Base-by-base conservation (phyloP, 208 protist genomes). In the Leishmania arabica region DNA sequence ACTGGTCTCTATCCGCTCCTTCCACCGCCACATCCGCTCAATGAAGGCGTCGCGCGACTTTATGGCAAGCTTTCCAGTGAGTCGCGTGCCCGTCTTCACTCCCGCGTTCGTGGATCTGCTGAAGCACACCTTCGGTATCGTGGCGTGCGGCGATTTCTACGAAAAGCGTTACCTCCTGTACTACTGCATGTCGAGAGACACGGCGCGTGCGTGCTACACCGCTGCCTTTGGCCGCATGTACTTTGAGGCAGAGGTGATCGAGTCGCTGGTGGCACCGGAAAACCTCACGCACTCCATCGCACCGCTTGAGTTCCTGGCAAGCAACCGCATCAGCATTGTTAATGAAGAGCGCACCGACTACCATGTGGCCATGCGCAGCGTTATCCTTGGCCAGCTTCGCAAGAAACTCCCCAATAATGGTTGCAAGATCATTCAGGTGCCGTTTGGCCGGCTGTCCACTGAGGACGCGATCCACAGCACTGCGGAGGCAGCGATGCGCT, bases 381-480 rank as follows among this genome's bases (percentile, higher is more conserved):
- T 77, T 64, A 49, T 77, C 3, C 3, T 47, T 24, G 34, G 51
- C n/a, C 45, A 62, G 2, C n/a, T 76, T 21, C 72, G 72, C 42
- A 54, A 19, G 27, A 60, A 53, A 45, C 21, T 53, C 17, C 8
- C 24, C 45, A 73, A 15, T 27, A 19, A 17, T 73, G 45, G 69
- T 45, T 73, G 42, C 69, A 45, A 31, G 47, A 19, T 53, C 19
- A 53, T 27, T 34, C 69, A 73, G 37, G 53, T 90, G 66, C 19
- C 79, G 27, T 95, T 90, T 79, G 94, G 94, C 54, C 91, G 94
- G 15, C 80, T 97, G 11, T 79, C 86, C 40, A 88, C 83, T 2
- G 91, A 94, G 27, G 89, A 80, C 45, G 80, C 92, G 58, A 88
- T 97, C 58, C 34, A 92, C n/a, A 75, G 85, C 75, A 7, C 27